Base-by-base conservation (phyloP, 345 rosid species). In the Pelargonium nanum region DNA sequence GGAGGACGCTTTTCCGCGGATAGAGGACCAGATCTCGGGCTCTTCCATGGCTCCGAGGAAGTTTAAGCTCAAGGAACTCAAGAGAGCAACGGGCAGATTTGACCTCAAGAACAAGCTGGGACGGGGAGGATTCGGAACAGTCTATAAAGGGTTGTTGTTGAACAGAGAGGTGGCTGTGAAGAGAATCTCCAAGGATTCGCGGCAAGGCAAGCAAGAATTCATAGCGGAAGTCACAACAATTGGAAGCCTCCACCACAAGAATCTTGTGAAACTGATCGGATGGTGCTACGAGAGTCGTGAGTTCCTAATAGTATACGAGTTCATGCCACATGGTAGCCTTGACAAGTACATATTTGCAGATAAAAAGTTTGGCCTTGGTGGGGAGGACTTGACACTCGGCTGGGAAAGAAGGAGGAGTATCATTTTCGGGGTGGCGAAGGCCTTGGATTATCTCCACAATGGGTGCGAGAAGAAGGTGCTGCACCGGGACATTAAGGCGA, bases 121-220 rank as follows among this genome's bases (percentile, higher is more conserved):
- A 2, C 75, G 79, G 75, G 95, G 97, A 0, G 85, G 95, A 1
- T 89, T 87, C 24, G 97, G 97, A 28, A 82, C 85, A 8, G 97
- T 89, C 13, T 87, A 81, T 61, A 81, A 79, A 17, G 95, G 95
- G 21, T 26, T 24, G 22, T 73, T 85, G 76, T 66, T 65, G 4
- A 62, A 70, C 21, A 82, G 62, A 28, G 87, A 78, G 25, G 75
- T 90, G 19, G 97, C 95, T 12, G 90, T 90, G 52, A 87, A 85
- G 61, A 81, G 78, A 44, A 74, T 87, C 15, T 85, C 88, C 0
- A 68, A 85, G 75, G 73, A 77, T 59, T 81, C 88, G 9, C 74
- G 73, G 17, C 95, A 85, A 63, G 95, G 92, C 16, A 87, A 85
- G 75, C 88, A 80, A 67, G 93, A 82, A 61, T 90, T 90, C 79